phyloP scores from a whole-genome alignment of 495 filamentous ascomycete genomes.

The Talaromyces nanjingensis region DNA sequence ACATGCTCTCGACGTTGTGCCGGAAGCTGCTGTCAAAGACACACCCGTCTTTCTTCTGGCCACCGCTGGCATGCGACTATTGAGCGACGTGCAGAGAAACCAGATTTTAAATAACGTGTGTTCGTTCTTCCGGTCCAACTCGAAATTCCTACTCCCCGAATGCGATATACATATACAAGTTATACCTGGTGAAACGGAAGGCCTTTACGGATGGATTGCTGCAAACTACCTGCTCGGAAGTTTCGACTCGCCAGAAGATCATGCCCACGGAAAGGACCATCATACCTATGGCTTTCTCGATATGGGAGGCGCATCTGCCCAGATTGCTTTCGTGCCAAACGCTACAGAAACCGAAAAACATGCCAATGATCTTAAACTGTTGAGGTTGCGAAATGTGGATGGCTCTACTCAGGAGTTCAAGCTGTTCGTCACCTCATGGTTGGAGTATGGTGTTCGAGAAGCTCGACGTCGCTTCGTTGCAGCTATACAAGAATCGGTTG shows the following conservation, averaged over 20 bases:
- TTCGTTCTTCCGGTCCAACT: conserved; percentile 69
- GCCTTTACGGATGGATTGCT: conserved; percentile 96
- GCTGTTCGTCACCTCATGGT: conserved; percentile 94
- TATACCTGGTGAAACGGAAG: conserved; percentile 95
- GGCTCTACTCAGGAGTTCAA: conserved; percentile 70
- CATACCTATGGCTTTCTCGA: conserved; percentile 97
- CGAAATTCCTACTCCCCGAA: conserved; percentile 81
- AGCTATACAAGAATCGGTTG: conserved; percentile 53
- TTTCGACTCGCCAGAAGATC: conserved; percentile 71
- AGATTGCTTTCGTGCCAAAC: conserved; percentile 97
- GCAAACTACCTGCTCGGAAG: conserved; percentile 96
- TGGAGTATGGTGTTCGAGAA: conserved; percentile 92
- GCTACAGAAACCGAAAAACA: conserved; percentile 84
- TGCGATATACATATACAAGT: conserved; percentile 89
- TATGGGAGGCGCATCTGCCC: conserved; percentile 95
- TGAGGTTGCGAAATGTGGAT: conserved; percentile 76
- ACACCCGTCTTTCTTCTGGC: conserved; percentile 94
- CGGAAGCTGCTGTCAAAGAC: conserved; percentile 64
- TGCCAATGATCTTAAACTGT: conserved; percentile 76
- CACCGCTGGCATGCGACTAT: conserved; percentile 91
- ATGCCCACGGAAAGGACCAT: conserved; percentile 77
- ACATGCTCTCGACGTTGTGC: conserved; percentile 82
- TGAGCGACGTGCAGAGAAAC: conserved; percentile 65
- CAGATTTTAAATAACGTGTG: conserved; percentile 73
- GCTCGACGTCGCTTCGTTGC: conserved; percentile 77